phyloP scores from a whole-genome alignment of 805 yeast genomes.

The Martiniozyma abietophila region DNA sequence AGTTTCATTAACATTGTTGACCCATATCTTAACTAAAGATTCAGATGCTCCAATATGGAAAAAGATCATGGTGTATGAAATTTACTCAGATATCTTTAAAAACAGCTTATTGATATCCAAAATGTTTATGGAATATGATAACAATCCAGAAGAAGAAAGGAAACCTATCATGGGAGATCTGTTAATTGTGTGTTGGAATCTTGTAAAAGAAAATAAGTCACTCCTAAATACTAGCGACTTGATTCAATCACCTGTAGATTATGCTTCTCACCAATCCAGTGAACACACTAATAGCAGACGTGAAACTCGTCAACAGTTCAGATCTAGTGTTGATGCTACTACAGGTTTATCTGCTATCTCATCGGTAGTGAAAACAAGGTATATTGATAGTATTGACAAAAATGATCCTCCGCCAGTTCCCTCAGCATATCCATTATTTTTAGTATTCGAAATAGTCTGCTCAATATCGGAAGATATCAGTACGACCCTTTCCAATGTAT shows the following conservation, averaged over 20 bases:
- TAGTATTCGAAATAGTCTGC: slow-evolving; percentile 46
- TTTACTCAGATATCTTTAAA: slow-evolving; percentile 49
- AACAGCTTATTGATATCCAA: slow-evolving; percentile 43
- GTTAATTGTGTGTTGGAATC: slow-evolving; percentile 31
- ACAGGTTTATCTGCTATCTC: slow-evolving; percentile 29
- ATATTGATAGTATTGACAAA: slow-evolving; percentile 75
- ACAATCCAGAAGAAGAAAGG: slow-evolving; percentile 35
- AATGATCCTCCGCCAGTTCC: slow-evolving; percentile 65
- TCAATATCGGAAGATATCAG: slow-evolving; percentile 51
- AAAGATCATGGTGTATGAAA: slow-evolving; percentile 61
- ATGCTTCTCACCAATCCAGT: too few species aligned
- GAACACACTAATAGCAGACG: slow-evolving; percentile 2
- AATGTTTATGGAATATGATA: slow-evolving; percentile 58
- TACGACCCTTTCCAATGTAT: slow-evolving; percentile 19
- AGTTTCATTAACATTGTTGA: slow-evolving; percentile 65
- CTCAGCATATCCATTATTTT: slow-evolving; percentile 47
- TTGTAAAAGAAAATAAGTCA: slow-evolving; percentile 27
- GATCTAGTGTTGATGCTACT: slow-evolving; percentile 1
- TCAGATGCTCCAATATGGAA: slow-evolving; percentile 62
- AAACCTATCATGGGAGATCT: slow-evolving; percentile 54
- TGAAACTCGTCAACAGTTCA: background rate
- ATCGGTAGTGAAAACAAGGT: slow-evolving; percentile 42
- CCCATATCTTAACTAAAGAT: slow-evolving; percentile 57
- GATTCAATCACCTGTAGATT: slow-evolving; percentile 23
- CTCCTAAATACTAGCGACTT: slow-evolving; percentile 29